Conservation (phyloP, 2,329 filamentous ascomycete species). For the Thelonectria olida region DNA sequence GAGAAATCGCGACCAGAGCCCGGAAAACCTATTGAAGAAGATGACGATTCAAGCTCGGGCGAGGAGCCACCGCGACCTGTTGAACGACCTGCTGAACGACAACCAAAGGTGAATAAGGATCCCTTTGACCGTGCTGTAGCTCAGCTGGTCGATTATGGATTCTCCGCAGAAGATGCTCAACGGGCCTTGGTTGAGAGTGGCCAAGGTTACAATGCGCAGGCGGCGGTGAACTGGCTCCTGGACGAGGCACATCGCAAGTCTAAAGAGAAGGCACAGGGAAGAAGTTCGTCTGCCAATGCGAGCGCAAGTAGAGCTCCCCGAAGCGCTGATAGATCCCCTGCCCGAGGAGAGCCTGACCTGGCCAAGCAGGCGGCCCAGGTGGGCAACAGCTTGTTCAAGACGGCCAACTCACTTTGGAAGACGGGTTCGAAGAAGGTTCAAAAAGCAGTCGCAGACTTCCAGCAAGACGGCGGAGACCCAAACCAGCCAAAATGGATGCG, state of each 20-base stretch:
- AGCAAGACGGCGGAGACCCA: conserved; percentile 74
- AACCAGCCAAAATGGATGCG: conserved; percentile 97
- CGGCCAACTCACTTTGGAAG: conserved; percentile 95
- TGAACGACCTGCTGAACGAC: conserved; percentile 35
- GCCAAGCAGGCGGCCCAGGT: conserved; percentile 84
- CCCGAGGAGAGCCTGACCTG: conserved; percentile 73
- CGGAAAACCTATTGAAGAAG: conserved; percentile 63
- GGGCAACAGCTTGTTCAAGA: conserved; percentile 87
- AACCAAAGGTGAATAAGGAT: conserved; percentile 43
- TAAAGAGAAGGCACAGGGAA: conserved; percentile 73
- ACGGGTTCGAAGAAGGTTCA: conserved; percentile 92
- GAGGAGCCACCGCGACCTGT: conserved; percentile 48
- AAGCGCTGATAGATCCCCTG: conserved; percentile 65
- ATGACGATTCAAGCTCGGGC: conserved; percentile 56
- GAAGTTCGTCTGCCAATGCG: conserved; percentile 54
- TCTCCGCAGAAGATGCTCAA: conserved; percentile 83
- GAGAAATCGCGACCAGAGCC: conserved; percentile 55
- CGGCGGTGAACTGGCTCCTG: conserved; percentile 87
- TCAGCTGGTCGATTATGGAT: conserved; percentile 94
- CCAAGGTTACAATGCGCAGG: conserved; percentile 81
- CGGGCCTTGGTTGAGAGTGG: conserved; percentile 83
- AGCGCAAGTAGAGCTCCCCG: conserved; percentile 34
- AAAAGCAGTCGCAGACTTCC: conserved; percentile 89
- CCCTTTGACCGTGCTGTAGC: conserved; percentile 80
- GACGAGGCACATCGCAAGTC: conserved; percentile 90